These are phyloP conservation scores for Aspergillus bridgeri DNA, from an alignment of 495 filamentous ascomycete species.

Conservation along the genomic window DNA sequence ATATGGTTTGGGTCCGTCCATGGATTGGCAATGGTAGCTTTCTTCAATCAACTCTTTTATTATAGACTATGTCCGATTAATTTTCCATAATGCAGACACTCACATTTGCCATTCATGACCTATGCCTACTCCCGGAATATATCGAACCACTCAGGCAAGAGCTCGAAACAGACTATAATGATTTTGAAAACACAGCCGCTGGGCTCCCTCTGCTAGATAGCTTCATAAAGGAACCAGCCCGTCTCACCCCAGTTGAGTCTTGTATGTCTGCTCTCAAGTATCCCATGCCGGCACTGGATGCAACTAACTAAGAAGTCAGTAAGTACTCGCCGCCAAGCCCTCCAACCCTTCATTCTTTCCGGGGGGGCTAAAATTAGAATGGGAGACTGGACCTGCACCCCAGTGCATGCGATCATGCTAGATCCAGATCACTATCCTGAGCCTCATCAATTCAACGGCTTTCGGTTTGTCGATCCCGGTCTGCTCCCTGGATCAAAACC, in stretches of 20 bases:
- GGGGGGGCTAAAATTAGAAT: not conserved
- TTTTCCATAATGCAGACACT: not conserved
- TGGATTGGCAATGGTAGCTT: not conserved
- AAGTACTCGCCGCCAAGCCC: conserved; percentile 1
- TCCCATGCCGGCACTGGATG: not conserved
- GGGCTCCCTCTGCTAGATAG: conserved; percentile 2
- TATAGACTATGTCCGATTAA: too few relatives aligned
- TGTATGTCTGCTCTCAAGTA: not conserved
- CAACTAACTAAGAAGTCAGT: not conserved
- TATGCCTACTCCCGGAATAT: conserved; percentile 4
- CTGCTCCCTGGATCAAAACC: not conserved
- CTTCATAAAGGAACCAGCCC: conserved; percentile 1
- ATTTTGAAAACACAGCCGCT: not conserved
- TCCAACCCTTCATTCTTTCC: not conserved
- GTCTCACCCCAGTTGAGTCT: not conserved
- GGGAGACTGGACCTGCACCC: conserved; percentile 3
- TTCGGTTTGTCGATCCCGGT: not conserved
- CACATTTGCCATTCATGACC: conserved; percentile 5
- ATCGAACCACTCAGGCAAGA: conserved; percentile 1
- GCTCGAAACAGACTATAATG: not conserved
- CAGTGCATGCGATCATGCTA: not conserved
- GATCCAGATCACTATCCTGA: not conserved
- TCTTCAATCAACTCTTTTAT: too few relatives aligned
- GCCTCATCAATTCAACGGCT: not conserved
- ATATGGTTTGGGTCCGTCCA: conserved; percentile 9